Percentiles rank a stretch among this genome's conserved stretches.
Evolutionary conservation across 169 alveolate species (phyloP).

Genomic region (Cryptosporidium viatorum): DNA sequence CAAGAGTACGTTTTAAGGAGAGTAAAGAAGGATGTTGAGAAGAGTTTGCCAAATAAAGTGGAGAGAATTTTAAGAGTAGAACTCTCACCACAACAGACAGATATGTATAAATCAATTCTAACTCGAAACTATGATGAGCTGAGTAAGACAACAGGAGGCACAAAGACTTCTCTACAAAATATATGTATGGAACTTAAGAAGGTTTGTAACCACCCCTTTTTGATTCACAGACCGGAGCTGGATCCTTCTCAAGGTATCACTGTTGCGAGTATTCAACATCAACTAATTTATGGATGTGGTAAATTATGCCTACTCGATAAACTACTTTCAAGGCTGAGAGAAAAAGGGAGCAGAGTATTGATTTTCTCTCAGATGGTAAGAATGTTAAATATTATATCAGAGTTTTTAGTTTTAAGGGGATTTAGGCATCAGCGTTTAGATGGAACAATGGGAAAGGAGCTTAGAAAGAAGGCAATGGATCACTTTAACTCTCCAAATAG

Average conservation of each 20-base stretch:
- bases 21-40: constrained; percentile 92
- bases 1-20: constrained; percentile 89
- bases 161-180: constrained; percentile 88
- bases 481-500: constrained; percentile 94
- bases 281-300: constrained; percentile 91
- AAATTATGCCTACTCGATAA: constrained; percentile 95
- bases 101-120: constrained; percentile 87
- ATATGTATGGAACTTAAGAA: constrained; percentile 96
- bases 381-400: constrained; percentile 96
- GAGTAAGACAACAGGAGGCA: constrained; percentile 89
- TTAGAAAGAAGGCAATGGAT: constrained; percentile 95
- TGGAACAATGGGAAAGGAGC: constrained; percentile 97
- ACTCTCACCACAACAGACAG: constrained; percentile 89
- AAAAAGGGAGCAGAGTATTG: constrained; percentile 93
- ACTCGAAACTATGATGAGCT: constrained; percentile 90
- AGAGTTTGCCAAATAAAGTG: constrained; percentile 90
- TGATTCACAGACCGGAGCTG: constrained; percentile 92
- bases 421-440: constrained; percentile 97
- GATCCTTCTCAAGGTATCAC: constrained; percentile 67
- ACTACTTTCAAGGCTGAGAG: constrained; percentile 89
- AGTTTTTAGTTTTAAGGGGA: constrained; percentile 93
- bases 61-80: constrained; percentile 91
- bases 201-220: constrained; percentile 98
- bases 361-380: constrained; percentile 97
- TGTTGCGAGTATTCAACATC: constrained; percentile 79